phyloP scores from a whole-genome alignment of 345 rosid genomes.

The Lepidium didymum region DNA sequence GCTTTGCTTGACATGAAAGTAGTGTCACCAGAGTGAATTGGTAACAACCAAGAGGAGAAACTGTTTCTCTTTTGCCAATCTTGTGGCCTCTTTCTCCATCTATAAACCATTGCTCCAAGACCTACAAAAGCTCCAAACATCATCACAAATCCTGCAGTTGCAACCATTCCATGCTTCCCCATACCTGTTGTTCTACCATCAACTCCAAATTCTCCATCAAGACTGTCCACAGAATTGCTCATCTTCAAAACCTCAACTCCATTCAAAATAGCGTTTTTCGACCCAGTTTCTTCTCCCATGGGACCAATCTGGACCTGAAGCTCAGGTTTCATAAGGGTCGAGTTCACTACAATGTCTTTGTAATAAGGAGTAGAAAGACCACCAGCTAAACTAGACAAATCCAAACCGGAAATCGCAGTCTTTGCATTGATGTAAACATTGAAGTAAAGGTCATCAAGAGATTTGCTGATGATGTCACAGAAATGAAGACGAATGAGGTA shows the following conservation, averaged over 20 bases:
- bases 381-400: constrained; percentile 44
- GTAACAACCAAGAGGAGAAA: constrained; percentile 77
- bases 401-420: constrained; percentile 50
- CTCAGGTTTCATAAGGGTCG: constrained; percentile 32
- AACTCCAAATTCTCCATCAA: constrained; percentile 70
- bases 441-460: constrained; percentile 56
- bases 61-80: constrained; percentile 80
- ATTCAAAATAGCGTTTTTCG: constrained; percentile 52
- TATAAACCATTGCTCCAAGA: constrained; percentile 70
- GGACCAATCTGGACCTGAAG: constrained; percentile 57
- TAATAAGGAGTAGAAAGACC: constrained; percentile 48
- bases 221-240: constrained; percentile 61
- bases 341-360: constrained; percentile 60
- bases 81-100: constrained; percentile 68
- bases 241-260: constrained; percentile 64
- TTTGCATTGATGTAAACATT: constrained; percentile 60
- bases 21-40: constrained; percentile 50
- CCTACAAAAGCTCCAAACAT: constrained; percentile 81
- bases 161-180: constrained; percentile 38
- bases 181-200: constrained; percentile 32
- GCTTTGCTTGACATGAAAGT: constrained; percentile 54
- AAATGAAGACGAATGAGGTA: constrained; percentile 72
- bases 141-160: constrained; percentile 66
- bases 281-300: constrained; percentile 40
- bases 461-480: constrained; percentile 59